A percentile compares a stretch with the other conserved stretches of the same genome.
Evolutionary conservation across 2,329 filamentous ascomycete species (phyloP).

Genomic region (Fusarium coicis): DNA sequence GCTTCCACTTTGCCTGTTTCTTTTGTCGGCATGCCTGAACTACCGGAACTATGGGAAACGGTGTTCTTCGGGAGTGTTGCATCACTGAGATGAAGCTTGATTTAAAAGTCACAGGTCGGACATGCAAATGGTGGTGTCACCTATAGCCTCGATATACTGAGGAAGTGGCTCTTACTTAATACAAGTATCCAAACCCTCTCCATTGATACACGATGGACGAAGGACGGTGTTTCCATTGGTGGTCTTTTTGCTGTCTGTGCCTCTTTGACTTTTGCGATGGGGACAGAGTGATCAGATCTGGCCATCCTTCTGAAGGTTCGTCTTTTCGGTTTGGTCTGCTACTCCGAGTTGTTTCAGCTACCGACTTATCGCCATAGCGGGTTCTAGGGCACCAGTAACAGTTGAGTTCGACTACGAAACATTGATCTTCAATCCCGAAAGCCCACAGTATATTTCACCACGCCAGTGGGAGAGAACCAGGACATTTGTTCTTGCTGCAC

Average conservation of each 20-base stretch:
- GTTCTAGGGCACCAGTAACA: not conserved
- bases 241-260: not conserved
- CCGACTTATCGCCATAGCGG: not conserved
- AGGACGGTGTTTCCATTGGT: not conserved
- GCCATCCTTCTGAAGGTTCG: not conserved
- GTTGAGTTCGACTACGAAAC: conserved; percentile 1
- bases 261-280: conserved; percentile 15
- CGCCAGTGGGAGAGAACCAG: not conserved
- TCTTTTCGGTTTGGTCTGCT: not conserved
- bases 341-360: no score
- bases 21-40: not conserved
- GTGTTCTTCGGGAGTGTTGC: not conserved
- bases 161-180: not conserved
- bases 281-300: not conserved
- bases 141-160: not conserved
- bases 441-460: conserved; percentile 3
- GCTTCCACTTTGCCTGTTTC: not conserved
- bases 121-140: not conserved
- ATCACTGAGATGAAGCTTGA: not conserved
- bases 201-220: not conserved
- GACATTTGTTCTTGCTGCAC: not conserved
- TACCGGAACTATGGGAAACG: not conserved
- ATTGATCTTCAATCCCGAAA: conserved; percentile 5
- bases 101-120: not conserved
- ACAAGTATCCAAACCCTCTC: no score